These are phyloP conservation scores for Boletus sp. DNA, from an alignment of 768 basidiomycete species.

Conservation along the genomic window DNA sequence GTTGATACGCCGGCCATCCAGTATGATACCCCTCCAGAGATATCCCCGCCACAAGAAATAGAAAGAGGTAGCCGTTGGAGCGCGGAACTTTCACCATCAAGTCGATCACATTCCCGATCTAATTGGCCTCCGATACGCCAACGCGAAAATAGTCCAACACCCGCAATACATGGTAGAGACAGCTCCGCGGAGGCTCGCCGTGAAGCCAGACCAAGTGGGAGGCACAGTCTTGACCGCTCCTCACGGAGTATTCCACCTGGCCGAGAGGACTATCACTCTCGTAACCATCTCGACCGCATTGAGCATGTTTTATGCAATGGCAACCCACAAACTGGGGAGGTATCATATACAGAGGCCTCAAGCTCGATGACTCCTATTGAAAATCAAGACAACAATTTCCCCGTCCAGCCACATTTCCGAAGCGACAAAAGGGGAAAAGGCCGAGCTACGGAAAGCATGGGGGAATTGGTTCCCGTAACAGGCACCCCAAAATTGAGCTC, in stretches of 20 bases:
- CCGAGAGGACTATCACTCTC: background rate
- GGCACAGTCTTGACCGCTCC: constrained; percentile 1
- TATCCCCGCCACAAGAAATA: constrained; percentile 35
- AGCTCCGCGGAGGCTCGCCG: constrained; percentile 5
- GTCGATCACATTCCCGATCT: constrained; percentile 28
- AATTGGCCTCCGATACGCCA: constrained; percentile 10
- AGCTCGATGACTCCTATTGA: background rate
- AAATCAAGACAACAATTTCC: background rate
- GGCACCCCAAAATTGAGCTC: background rate
- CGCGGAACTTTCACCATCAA: constrained; percentile 18
- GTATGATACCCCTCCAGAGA: constrained; percentile 56
- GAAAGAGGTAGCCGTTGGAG: constrained; percentile 31
- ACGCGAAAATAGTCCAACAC: constrained; percentile 2
- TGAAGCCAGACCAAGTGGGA: background rate
- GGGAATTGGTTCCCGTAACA: background rate
- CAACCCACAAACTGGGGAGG: background rate
- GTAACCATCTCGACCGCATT: background rate
- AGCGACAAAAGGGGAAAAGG: constrained; percentile 11
- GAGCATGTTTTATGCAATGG: constrained; percentile 1
- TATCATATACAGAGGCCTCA: background rate
- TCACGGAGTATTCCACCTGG: background rate
- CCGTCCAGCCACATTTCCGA: background rate
- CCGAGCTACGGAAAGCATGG: background rate
- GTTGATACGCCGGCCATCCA: constrained; percentile 27
- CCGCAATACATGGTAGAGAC: background rate